These are phyloP conservation scores for Ophiostoma quercus DNA, from an alignment of 2,329 filamentous ascomycete genomes.

Conservation along the genomic window DNA sequence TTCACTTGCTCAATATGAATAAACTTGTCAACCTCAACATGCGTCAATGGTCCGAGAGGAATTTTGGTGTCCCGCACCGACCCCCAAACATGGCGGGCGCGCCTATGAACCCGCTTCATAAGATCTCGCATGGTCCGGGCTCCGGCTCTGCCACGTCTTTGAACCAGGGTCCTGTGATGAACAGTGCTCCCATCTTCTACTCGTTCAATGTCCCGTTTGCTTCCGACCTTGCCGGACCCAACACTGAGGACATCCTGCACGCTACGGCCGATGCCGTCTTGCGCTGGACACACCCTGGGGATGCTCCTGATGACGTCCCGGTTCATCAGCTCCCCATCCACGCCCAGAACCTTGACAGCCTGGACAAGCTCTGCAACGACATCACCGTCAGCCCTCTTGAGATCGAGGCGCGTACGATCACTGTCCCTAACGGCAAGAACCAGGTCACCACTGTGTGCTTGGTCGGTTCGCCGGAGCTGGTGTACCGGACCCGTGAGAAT, in stretches of 20 bases:
- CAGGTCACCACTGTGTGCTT: conserved; percentile 84
- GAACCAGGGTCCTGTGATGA: conserved; percentile 60
- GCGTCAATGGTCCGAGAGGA: conserved; percentile 67
- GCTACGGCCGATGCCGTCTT: conserved; percentile 81
- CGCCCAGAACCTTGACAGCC: conserved; percentile 72
- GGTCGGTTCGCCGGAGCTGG: conserved; percentile 78
- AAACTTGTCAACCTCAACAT: conserved; percentile 59
- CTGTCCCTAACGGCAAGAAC: conserved; percentile 66
- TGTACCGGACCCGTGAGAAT: conserved; percentile 82
- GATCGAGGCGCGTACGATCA: conserved; percentile 77
- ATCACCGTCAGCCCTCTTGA: conserved; percentile 66
- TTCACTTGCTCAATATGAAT: conserved; percentile 48
- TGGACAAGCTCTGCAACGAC: conserved; percentile 75
- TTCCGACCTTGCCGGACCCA: conserved; percentile 84
- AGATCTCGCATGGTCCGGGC: conserved; percentile 47
- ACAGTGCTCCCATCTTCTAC: conserved; percentile 79
- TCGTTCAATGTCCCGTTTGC: conserved; percentile 97
- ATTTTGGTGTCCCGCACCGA: conserved; percentile 58
- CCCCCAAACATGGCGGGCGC: conserved; percentile 51
- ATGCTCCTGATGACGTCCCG: conserved; percentile 75
- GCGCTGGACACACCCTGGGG: conserved; percentile 89
- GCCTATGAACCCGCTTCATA: conserved; percentile 53
- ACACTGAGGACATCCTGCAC: conserved; percentile 91
- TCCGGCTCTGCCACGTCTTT: conserved; percentile 21
- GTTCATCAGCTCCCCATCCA: conserved; percentile 91